These are phyloP conservation scores for Kwoniella bestiolae DNA, from an alignment of 768 basidiomycete species.

Conservation along the genomic window DNA sequence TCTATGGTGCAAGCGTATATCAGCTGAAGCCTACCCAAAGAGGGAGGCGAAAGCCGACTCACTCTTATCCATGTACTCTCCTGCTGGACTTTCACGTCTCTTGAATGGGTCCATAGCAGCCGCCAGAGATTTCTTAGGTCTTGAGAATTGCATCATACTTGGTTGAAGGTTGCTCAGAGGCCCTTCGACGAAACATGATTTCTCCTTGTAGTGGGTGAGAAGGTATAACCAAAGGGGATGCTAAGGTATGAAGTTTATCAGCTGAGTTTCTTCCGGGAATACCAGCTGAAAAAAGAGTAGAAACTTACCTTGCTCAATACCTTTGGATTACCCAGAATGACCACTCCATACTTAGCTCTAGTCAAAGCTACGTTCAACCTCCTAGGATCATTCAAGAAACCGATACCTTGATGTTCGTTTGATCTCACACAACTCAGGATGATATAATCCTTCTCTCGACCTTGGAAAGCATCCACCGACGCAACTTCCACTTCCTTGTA, in stretches of 20 bases:
- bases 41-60: no score
- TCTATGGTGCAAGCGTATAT: slow-evolving; percentile 1
- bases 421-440: slow-evolving; percentile 96
- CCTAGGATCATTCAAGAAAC: slow-evolving; percentile 96
- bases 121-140: slow-evolving; percentile 83
- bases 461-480: slow-evolving; percentile 98
- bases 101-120: slow-evolving; percentile 94
- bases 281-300: neutral
- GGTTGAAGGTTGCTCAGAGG: slow-evolving; percentile 93
- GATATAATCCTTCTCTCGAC: slow-evolving; percentile 99
- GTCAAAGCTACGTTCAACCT: slow-evolving; percentile 96
- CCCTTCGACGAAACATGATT: slow-evolving; percentile 88
- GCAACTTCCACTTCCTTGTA: slow-evolving; percentile 99
- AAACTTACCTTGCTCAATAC: slow-evolving; percentile 90
- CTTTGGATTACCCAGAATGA: slow-evolving; percentile 99
- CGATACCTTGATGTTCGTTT: slow-evolving; percentile 99
- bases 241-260: no score
- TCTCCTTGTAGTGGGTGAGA: slow-evolving; percentile 98
- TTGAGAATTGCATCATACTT: slow-evolving; percentile 99
- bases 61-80: slow-evolving; percentile 67
- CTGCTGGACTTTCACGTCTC: slow-evolving; percentile 86
- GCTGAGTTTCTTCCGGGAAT: no score
- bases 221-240: slow-evolving; percentile 99
- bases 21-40: no score
- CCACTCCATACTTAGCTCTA: slow-evolving; percentile 95